Conservation (phyloP, 257 asterid species). For the Cynanchum wilfordii region DNA sequence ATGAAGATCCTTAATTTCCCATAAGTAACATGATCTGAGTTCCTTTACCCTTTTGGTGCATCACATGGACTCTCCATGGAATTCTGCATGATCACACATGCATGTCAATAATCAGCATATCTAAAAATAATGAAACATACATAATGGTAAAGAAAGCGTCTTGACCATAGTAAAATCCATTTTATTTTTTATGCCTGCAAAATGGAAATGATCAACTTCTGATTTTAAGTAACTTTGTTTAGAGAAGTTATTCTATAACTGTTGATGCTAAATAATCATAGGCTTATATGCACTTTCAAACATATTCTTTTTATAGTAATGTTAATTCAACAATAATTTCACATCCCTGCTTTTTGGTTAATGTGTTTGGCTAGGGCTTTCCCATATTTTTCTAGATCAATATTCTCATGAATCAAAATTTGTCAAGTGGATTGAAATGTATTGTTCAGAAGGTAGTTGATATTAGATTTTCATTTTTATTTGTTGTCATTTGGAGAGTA, state of each 20-base stretch:
- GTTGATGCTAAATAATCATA: not conserved
- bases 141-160: not conserved
- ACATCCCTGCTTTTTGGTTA: not conserved
- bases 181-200: not conserved
- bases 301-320: not conserved
- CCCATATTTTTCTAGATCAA: not conserved
- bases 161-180: not conserved
- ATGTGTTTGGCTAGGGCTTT: not conserved
- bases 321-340: not conserved
- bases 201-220: not conserved
- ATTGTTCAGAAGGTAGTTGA: not conserved
- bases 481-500: not conserved
- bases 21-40: not conserved
- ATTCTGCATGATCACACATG: not conserved
- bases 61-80: not conserved
- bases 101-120: not conserved
- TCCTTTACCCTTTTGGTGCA: not conserved
- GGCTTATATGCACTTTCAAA: not conserved
- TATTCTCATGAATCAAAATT: not conserved
- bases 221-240: not conserved
- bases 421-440: not conserved
- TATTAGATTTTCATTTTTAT: too few relatives aligned
- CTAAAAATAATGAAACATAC: not conserved
- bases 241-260: not conserved
- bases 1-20: too few relatives aligned